A percentile compares a stretch with the other conserved stretches of the same genome.
Evolutionary conservation across 2,329 filamentous ascomycete species (phyloP).

Genomic region (Aspergillus sojae): DNA sequence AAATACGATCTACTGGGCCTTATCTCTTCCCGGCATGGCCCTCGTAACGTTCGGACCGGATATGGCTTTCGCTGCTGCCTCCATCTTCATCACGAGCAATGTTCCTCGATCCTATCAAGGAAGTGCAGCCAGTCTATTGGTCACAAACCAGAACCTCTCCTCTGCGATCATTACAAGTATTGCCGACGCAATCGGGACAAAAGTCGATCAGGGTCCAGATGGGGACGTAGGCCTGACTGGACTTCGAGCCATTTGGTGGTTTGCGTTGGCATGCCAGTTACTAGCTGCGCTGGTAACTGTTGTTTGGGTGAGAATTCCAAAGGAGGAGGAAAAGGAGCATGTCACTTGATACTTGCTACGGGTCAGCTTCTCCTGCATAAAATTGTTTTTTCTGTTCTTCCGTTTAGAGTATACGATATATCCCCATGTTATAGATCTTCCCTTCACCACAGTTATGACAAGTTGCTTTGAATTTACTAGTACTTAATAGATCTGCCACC

Average conservation of each 20-base stretch:
- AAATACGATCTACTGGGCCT: slow-evolving; percentile 47
- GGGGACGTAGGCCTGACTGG: slow-evolving; percentile 36
- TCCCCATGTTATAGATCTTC: neutral
- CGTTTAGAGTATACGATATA: neutral
- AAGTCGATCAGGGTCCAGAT: slow-evolving; percentile 23
- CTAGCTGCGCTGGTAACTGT: slow-evolving; percentile 39
- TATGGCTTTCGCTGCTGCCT: slow-evolving; percentile 51
- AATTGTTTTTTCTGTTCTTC: too few species aligned
- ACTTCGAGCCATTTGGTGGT: slow-evolving; percentile 46
- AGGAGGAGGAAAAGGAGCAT: slow-evolving; percentile 44
- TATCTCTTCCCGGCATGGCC: slow-evolving; percentile 49
- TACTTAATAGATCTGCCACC: too few species aligned
- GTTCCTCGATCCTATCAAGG: slow-evolving; percentile 52
- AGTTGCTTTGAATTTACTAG: neutral
- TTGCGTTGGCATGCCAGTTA: slow-evolving; percentile 41
- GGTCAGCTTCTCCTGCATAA: neutral
- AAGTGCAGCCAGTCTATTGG: slow-evolving; percentile 49
- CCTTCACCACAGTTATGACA: neutral
- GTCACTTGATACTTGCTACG: slow-evolving; percentile 16
- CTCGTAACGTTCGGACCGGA: slow-evolving; percentile 53
- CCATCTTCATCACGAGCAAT: slow-evolving; percentile 53
- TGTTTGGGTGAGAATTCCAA: slow-evolving; percentile 45
- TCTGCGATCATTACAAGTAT: slow-evolving; percentile 44
- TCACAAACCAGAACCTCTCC: slow-evolving; percentile 52
- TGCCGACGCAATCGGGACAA: slow-evolving; percentile 41